Evolutionary conservation across 1,139 yeast genomes (phyloP).

Genomic region (Entelexis sorbosivorans): DNA sequence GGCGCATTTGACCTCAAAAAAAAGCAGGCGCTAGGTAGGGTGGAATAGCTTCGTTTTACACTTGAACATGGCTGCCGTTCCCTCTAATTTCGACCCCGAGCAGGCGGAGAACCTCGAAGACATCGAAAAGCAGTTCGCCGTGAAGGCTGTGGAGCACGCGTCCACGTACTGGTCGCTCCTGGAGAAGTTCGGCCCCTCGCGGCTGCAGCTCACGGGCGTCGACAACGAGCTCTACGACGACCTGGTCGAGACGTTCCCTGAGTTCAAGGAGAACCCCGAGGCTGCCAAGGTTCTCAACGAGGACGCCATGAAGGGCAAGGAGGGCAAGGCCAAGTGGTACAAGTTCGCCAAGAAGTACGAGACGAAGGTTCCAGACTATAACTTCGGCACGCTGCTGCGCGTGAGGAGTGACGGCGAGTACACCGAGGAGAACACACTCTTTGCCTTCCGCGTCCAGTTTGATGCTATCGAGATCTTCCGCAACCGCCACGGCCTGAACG

Average conservation of each 20-base stretch:
- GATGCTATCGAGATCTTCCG: conserved; percentile 91
- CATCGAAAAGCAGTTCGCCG: conserved; percentile 94
- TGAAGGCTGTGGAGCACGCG: conserved; percentile 91
- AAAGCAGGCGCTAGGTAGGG: not conserved
- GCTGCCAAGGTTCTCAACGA: conserved; percentile 53
- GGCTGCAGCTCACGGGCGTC: conserved; percentile 56
- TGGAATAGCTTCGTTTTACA: not conserved
- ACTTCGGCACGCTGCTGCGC: conserved; percentile 90
- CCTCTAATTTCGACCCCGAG: conserved; percentile 40
- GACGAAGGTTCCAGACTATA: conserved; percentile 63
- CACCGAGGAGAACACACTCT: conserved; percentile 72
- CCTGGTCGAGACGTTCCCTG: conserved; percentile 71
- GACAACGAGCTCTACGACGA: conserved; percentile 76
- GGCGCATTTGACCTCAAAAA: not conserved
- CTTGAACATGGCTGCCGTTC: conserved; percentile 17
- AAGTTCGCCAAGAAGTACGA: conserved; percentile 73
- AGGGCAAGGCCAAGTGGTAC: conserved; percentile 89
- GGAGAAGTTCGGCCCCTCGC: conserved; percentile 63
- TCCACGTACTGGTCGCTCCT: conserved; percentile 80
- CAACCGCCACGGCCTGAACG: conserved; percentile 81
- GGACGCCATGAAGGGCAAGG: conserved; percentile 66
- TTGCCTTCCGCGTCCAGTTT: conserved; percentile 86
- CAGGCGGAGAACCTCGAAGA: conserved; percentile 53
- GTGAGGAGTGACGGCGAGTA: conserved; percentile 60
- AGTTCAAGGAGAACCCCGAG: conserved; percentile 49